Percentiles rank a stretch among this genome's conserved stretches.
Conservation (phyloP, 208 protist species). For the Acanthamoeba lenticulata region DNA sequence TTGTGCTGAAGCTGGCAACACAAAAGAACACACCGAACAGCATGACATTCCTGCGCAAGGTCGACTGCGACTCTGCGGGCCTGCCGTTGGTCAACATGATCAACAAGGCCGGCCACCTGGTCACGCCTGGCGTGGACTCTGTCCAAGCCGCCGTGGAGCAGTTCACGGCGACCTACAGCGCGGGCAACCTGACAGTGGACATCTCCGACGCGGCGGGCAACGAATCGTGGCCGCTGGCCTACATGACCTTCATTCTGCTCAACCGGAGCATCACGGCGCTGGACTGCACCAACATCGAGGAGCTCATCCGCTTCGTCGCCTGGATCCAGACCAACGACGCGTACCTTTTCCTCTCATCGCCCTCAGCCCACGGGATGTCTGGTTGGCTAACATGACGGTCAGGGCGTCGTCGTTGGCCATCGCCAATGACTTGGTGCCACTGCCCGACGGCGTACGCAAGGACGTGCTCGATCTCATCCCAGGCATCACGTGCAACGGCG, state of each 20-base stretch:
- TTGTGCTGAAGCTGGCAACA: too few relatives aligned
- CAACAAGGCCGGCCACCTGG: neutral
- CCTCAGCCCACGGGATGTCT: too few relatives aligned
- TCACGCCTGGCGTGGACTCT: neutral
- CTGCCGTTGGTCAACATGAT: conserved; percentile 7
- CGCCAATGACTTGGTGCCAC: neutral
- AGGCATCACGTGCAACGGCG: neutral
- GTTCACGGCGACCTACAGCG: neutral
- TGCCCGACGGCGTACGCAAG: neutral
- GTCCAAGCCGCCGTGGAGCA: neutral
- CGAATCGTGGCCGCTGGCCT: conserved; percentile 12
- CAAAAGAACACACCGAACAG: too few relatives aligned
- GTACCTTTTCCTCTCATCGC: too few relatives aligned
- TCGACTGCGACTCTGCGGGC: neutral
- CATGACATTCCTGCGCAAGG: neutral
- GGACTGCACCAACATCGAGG: neutral
- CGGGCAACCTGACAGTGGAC: neutral
- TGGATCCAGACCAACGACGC: neutral
- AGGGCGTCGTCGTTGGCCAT: neutral
- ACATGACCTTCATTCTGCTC: neutral
- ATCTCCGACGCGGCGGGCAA: neutral
- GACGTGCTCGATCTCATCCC: neutral
- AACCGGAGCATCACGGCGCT: neutral
- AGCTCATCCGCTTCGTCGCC: neutral
- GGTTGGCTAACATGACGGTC: too few relatives aligned